Conservation (phyloP, 805 yeast species). For the Yarrowia porcina region DNA sequence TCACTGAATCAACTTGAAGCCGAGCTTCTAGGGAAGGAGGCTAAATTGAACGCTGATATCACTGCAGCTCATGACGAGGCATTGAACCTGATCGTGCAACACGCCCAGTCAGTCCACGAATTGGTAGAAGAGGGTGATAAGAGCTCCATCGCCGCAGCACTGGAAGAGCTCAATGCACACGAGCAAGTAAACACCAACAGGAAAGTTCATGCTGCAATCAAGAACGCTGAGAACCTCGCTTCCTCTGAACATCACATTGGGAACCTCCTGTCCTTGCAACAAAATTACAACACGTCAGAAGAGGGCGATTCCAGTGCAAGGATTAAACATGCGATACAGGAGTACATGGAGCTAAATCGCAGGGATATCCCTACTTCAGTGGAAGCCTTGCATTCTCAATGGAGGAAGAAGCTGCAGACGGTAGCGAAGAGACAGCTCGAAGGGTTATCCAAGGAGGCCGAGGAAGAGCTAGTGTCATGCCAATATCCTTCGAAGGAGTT, state of each 20-base stretch:
- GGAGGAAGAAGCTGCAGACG: background rate
- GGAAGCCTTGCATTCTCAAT: background rate
- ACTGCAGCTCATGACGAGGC: background rate
- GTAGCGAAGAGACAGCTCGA: background rate
- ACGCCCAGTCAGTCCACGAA: background rate
- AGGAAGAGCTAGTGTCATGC: background rate
- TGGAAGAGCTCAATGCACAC: background rate
- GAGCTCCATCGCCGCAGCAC: background rate
- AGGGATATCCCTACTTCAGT: background rate
- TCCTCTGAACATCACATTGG: slow-evolving; percentile 9
- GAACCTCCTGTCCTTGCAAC: background rate
- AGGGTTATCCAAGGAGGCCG: background rate
- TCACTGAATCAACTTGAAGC: background rate
- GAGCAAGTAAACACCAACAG: background rate
- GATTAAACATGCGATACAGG: background rate
- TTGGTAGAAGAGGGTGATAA: slow-evolving; percentile 2
- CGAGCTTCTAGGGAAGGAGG: background rate
- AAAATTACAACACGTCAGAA: background rate
- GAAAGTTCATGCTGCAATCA: background rate
- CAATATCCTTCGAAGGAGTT: slow-evolving; percentile 14
- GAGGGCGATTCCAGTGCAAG: background rate
- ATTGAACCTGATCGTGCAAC: background rate
- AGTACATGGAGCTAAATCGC: background rate
- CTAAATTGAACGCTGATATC: background rate
- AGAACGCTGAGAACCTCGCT: background rate